Conservation (phyloP, 225 moss, liverwort and hornwort species). For the Takakia lepidozioides region DNA sequence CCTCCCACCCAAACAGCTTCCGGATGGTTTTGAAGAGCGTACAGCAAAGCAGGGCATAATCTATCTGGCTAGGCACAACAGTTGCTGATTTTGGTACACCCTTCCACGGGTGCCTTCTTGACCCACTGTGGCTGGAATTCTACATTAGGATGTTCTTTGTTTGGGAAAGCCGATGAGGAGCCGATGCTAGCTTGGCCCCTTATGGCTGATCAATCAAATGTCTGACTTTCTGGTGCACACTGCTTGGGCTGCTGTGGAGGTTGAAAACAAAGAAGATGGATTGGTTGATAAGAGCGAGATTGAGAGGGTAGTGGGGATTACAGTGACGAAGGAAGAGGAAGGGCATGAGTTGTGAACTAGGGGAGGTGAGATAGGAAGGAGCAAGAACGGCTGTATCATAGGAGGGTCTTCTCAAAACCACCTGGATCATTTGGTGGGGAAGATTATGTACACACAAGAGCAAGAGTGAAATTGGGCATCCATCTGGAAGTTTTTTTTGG, state of each 20-base stretch:
- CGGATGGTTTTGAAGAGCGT: slow-evolving; percentile 4
- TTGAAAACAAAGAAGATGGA: neutral
- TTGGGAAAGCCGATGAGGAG: too few relatives aligned
- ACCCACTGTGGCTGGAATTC: too few relatives aligned
- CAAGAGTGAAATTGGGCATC: too few relatives aligned
- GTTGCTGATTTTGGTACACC: neutral
- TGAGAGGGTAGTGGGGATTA: neutral
- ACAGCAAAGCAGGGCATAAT: neutral
- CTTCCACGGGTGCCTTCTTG: too few relatives aligned
- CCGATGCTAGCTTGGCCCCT: slow-evolving; percentile 3
- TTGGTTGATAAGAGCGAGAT: neutral
- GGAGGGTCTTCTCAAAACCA: neutral
- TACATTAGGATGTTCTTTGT: neutral
- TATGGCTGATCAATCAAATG: slow-evolving; percentile 3
- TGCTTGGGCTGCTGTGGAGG: neutral
- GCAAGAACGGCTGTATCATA: neutral
- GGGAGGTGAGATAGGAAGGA: neutral
- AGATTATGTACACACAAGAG: neutral
- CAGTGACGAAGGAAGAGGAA: neutral
- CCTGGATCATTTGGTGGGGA: neutral
- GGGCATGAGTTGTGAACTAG: neutral
- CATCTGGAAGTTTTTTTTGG: too few relatives aligned
- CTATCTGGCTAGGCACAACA: slow-evolving; percentile 2
- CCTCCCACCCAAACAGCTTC: neutral
- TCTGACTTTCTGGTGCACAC: neutral